A percentile compares a stretch with the other conserved stretches of the same genome.
Evolutionary conservation across 1,284 basidiomycete species (phyloP).

Genomic region (Ustilago bromivora): DNA sequence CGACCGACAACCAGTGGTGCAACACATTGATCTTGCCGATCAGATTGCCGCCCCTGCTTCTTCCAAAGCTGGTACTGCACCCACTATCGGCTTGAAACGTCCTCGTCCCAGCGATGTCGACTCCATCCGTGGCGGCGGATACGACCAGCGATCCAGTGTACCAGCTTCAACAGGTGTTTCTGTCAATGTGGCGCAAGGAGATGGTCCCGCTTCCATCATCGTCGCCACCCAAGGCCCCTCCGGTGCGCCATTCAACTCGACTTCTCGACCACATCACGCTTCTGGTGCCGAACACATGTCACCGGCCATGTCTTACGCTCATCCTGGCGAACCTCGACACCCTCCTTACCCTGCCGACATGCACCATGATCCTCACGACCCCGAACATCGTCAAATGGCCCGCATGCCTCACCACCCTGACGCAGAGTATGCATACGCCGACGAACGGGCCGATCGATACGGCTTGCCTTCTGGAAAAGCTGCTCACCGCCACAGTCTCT

Average conservation of each 20-base stretch:
- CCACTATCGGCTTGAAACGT: slow-evolving; percentile 14
- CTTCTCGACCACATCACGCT: slow-evolving; percentile 17
- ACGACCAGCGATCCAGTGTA: slow-evolving; percentile 23
- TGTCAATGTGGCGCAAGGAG: slow-evolving; percentile 38
- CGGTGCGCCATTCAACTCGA: slow-evolving; percentile 14
- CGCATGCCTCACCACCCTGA: slow-evolving; percentile 26
- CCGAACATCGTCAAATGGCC: slow-evolving; percentile 17
- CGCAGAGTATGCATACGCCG: slow-evolving; percentile 24
- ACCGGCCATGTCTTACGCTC: slow-evolving; percentile 22
- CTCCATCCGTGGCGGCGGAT: slow-evolving; percentile 6
- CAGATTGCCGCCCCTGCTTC: not conserved
- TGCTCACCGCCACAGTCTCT: slow-evolving; percentile 27
- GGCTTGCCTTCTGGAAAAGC: slow-evolving; percentile 14
- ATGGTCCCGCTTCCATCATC: slow-evolving; percentile 32
- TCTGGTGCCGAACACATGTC: slow-evolving; percentile 20
- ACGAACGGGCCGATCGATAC: slow-evolving; percentile 27
- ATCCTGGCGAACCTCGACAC: slow-evolving; percentile 21
- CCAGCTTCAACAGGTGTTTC: slow-evolving; percentile 10
- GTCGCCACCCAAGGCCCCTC: slow-evolving; percentile 23
- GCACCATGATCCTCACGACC: slow-evolving; percentile 27
- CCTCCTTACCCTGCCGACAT: slow-evolving; percentile 27
- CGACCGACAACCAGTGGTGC: slow-evolving; percentile 13
- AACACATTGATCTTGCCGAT: slow-evolving; percentile 10
- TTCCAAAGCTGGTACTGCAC: not conserved
- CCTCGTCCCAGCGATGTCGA: slow-evolving; percentile 27